Evolutionary conservation across 1,284 basidiomycete genomes (phyloP), one percentile per base, ranked within the genome.

Genomic region (Omphalotus olearius): DNA sequence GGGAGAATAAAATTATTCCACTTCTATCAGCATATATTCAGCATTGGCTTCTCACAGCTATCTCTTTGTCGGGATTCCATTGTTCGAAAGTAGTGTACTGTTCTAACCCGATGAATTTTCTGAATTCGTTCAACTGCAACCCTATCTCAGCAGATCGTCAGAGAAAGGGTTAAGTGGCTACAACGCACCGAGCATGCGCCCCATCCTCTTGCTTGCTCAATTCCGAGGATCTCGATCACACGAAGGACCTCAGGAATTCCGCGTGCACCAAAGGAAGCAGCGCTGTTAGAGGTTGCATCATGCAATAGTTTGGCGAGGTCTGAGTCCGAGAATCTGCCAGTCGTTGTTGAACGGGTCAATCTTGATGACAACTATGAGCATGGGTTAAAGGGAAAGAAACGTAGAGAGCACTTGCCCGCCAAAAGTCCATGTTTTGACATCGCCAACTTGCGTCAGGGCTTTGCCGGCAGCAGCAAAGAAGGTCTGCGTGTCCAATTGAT

Each of bases 181-280:
- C 56, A 55, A 60, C 78, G 54, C 59, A 84, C 81, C 25, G 91
- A 85, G 65, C 89, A 92, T 28, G 79, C 73, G 28, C 85, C 84
- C 88, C 90, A 93, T 23, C 64, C 68, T 53, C 89, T 71, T 18
- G 80, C 78, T 64, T 88, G 85, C 59, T 80, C 72, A 41, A 91
- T 88, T 3, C 80, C 79, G 64, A 92, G 70, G 13, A 90, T 73
- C 64, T 92, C 90, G 47, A 92, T 76, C 37, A 88, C 70, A 33
- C 80, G 78, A 60, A 93, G 71, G 30, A 75, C 79, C 44, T 76
- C 76, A 0, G 91, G 91, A 45, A 79, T 83, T 18, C 87, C 83
- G 11, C 85, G 76, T n/a, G 91, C 91, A 53, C 78, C 75, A 71
- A 85, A 93, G 3, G 89, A 82, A 26, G 79, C 80, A 1, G 92